Base-by-base conservation (phyloP, 2,329 filamentous ascomycete genomes). In the Fusarium fujikuroi region DNA sequence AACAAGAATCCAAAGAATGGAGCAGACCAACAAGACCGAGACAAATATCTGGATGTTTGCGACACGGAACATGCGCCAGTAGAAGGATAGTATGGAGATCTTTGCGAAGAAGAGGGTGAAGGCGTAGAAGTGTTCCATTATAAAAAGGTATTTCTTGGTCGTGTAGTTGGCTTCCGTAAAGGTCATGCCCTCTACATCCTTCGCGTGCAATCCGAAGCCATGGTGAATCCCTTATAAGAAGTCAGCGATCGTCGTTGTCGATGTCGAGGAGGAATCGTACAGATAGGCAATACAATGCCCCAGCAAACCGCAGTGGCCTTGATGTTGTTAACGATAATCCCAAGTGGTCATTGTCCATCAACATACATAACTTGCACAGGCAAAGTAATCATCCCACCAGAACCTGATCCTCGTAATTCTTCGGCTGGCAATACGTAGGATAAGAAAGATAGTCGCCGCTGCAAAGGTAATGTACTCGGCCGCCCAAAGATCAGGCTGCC, bases 31-130 rank as follows among this genome's bases (percentile, higher is more conserved):
- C 4, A 81, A 36, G 8, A 80, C 47, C 1, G 70, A 64, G 44
- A 80, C 76, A 9, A 76, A 66, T 2, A 76, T 25, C 23, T 73
- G 73, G 54, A 78, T 78, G 30, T 76, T 77, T 15, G 75, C 63
- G 19, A 78, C 75, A 3, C 75, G 60, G 37, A 81, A 81, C 53
- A 81, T 71, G 18, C 80, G 77, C 78, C 77, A 80, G 62, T 81
- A 81, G 23, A 81, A 79, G 11, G 50, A 66, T 7, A 81, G 66
- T 10, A 81, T 76, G 2, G 79, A 72, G 2, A 76, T 37, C 50
- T 81, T 81, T 18, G 70, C 76, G 37, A 78, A 78, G 63, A 76
- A 79, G 5, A 81, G 65, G 1, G 79, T 70, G 9, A 73, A 77
- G 21, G 78, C 76, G 57, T 81, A 81, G 32, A 79, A 46, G 9